phyloP scores from a whole-genome alignment of 495 filamentous ascomycete genomes.

The Penicillium ochrochloron region DNA sequence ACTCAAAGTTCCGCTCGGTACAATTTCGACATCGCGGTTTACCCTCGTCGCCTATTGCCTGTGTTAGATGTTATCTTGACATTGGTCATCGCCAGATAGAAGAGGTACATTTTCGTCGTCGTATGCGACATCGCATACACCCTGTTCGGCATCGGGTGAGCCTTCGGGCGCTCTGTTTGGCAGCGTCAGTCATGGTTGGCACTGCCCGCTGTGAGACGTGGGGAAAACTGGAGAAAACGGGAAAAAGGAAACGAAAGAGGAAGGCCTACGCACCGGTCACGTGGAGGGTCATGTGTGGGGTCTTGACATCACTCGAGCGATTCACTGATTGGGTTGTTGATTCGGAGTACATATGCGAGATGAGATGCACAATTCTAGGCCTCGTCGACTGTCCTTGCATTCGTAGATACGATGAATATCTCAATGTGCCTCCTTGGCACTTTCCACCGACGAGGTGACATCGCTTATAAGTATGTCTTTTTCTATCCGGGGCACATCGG shows the following conservation, averaged over 20 bases:
- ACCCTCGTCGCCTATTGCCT: conserved; percentile 42
- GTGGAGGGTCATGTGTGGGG: conserved; percentile 14
- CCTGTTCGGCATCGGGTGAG: conserved; percentile 47
- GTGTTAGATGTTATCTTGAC: conserved; percentile 6
- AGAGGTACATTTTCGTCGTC: conserved; percentile 46
- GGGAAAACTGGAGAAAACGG: not conserved
- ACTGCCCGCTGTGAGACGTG: not conserved
- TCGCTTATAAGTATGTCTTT: too few relatives aligned
- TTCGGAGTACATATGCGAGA: too few relatives aligned
- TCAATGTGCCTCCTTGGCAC: too few relatives aligned
- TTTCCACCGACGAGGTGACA: too few relatives aligned
- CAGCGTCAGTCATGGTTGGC: conserved; percentile 19
- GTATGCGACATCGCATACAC: conserved; percentile 48
- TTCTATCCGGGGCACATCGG: too few relatives aligned
- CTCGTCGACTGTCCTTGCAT: too few relatives aligned
- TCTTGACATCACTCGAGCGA: not conserved
- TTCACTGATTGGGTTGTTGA: too few relatives aligned
- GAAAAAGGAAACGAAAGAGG: conserved; percentile 25
- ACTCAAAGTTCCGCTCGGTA: conserved; percentile 42
- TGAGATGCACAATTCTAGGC: too few relatives aligned
- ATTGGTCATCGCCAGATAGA: not conserved
- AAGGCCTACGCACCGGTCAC: conserved; percentile 27
- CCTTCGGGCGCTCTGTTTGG: conserved; percentile 18
- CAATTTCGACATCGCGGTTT: conserved; percentile 51
- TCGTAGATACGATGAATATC: too few relatives aligned